Conservation (phyloP, 2,329 filamentous ascomycete genomes). For the Diaporthe aspalathi region DNA sequence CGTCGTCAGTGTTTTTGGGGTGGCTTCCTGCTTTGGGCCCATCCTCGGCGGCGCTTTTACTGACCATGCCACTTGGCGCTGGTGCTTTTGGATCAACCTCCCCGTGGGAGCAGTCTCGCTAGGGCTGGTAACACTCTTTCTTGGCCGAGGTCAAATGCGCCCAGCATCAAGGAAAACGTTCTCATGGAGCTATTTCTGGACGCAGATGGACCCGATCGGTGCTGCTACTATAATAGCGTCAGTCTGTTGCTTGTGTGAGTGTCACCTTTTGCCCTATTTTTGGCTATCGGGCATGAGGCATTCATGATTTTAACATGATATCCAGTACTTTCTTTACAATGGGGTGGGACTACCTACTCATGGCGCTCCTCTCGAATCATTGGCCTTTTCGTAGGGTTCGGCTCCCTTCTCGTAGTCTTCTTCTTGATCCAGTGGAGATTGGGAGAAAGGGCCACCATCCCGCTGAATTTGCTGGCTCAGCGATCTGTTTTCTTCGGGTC, state of each 20-base stretch:
- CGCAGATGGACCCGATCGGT: conserved; percentile 22
- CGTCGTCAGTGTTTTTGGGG: neutral
- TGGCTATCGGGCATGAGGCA: too few species aligned
- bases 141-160: too few species aligned
- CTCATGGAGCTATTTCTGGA: too few species aligned
- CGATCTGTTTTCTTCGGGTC: neutral
- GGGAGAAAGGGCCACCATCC: neutral
- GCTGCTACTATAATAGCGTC: too few species aligned
- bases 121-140: neutral
- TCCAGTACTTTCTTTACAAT: conserved; percentile 31
- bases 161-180: too few species aligned
- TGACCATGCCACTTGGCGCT: neutral
- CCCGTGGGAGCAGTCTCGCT: neutral
- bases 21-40: neutral
- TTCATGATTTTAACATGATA: conserved; percentile 22
- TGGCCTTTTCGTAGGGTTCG: conserved; percentile 25
- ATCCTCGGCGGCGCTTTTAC: neutral
- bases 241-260: too few species aligned
- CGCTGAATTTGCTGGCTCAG: conserved; percentile 1
- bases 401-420: neutral
- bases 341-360: neutral
- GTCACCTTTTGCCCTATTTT: too few species aligned
- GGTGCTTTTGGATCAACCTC: neutral
- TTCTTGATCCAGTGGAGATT: conserved; percentile 3
- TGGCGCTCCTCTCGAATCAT: neutral